These are phyloP conservation scores for Yamadazyma kanchanaburiensis DNA, from an alignment of 1,139 yeast genomes.

Conservation along the genomic window DNA sequence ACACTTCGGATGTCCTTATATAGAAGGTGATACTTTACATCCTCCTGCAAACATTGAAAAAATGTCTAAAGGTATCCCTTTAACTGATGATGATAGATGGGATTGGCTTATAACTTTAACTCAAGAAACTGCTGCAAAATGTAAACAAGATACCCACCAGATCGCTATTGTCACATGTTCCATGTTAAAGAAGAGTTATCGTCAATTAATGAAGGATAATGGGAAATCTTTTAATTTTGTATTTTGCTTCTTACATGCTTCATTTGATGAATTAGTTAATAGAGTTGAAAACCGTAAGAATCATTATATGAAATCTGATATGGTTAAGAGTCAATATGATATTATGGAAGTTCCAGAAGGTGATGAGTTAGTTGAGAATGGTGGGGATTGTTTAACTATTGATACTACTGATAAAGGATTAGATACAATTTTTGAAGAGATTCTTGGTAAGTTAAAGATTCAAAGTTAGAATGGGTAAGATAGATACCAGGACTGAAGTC, in stretches of 20 bases:
- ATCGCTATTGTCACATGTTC: constrained; percentile 74
- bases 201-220: constrained; percentile 49
- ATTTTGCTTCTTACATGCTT: constrained; percentile 66
- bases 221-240: constrained; percentile 36
- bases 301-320: constrained; percentile 83
- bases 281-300: constrained; percentile 62
- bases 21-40: constrained; percentile 86
- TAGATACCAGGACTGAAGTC: no score
- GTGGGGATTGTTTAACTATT: constrained; percentile 34
- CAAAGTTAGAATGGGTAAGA: no score
- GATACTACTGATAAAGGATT: constrained; percentile 43
- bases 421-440: constrained; percentile 23
- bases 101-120: constrained; percentile 72
- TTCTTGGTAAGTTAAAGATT: constrained; percentile 3
- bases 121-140: constrained; percentile 29
- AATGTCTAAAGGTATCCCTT: constrained; percentile 77
- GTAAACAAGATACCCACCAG: constrained; percentile 23
- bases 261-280: constrained; percentile 53
- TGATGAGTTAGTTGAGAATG: constrained; percentile 33
- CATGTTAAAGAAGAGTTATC: constrained; percentile 68
- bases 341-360: constrained; percentile 68
- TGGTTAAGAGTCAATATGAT: constrained; percentile 77
- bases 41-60: constrained; percentile 71
- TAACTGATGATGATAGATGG: constrained; percentile 88
- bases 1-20: constrained; percentile 47